Evolutionary conservation across 352 stramenopile species (phyloP).

Genomic region (Pythium folliculosum): DNA sequence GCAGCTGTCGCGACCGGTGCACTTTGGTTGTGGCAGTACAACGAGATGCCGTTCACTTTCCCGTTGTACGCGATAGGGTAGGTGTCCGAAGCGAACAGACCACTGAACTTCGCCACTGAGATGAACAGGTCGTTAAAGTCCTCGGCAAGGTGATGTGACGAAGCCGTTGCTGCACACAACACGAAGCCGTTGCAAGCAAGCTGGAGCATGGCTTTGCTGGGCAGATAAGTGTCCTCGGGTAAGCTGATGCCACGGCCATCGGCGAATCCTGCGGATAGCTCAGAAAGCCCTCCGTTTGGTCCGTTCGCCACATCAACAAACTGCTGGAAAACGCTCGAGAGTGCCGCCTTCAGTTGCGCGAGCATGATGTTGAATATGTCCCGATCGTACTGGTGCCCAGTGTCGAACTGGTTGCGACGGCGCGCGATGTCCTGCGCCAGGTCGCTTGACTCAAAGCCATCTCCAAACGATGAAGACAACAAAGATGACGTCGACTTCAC

Average conservation of each 20-base stretch:
- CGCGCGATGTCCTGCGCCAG: not conserved
- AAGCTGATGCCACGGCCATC: conserved; percentile 11
- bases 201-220: conserved; percentile 71
- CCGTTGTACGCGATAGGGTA: conserved; percentile 66
- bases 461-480: not conserved
- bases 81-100: conserved; percentile 53
- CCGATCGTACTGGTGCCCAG: conserved; percentile 59
- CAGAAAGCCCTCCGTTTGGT: conserved; percentile 33
- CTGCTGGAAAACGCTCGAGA: conserved; percentile 73
- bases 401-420: conserved; percentile 2
- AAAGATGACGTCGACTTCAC: conserved; percentile 14
- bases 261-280: conserved; percentile 17
- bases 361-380: conserved; percentile 75
- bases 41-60: conserved; percentile 50
- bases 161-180: conserved; percentile 57
- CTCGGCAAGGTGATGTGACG: conserved; percentile 51
- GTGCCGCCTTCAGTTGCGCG: conserved; percentile 49
- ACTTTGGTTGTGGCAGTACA: conserved; percentile 75
- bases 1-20: conserved; percentile 64
- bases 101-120: conserved; percentile 64
- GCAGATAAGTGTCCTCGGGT: conserved; percentile 50
- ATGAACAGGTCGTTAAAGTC: conserved; percentile 68
- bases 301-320: conserved; percentile 63
- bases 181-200: conserved; percentile 80
- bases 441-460: not conserved